Evolutionary conservation across 2,329 filamentous ascomycete genomes (phyloP).

Genomic region (Juglanconis juglandina): DNA sequence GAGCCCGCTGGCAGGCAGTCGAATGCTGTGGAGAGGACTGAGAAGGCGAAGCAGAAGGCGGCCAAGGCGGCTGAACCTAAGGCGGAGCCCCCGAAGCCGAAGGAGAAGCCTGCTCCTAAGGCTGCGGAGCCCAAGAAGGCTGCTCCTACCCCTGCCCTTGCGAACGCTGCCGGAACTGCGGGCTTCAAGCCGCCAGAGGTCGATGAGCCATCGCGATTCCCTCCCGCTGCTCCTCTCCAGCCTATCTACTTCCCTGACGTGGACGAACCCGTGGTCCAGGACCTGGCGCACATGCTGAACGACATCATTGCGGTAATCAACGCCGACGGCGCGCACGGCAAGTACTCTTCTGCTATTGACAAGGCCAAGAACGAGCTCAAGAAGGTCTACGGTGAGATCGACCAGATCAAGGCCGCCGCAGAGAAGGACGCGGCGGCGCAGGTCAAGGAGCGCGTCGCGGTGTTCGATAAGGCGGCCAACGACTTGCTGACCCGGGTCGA

Average conservation of each 20-base stretch:
- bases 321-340: conserved; percentile 72
- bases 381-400: conserved; percentile 76
- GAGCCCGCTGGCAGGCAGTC: conserved; percentile 58
- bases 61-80: conserved; percentile 28
- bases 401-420: conserved; percentile 65
- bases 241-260: conserved; percentile 72
- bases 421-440: conserved; percentile 71
- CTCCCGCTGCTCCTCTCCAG: conserved; percentile 69
- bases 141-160: conserved; percentile 14
- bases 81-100: conserved; percentile 25
- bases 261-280: conserved; percentile 83
- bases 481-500: conserved; percentile 89
- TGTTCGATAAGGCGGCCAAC: conserved; percentile 83
- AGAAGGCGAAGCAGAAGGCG: conserved; percentile 29
- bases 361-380: conserved; percentile 83
- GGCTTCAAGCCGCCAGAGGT: conserved; percentile 57
- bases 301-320: conserved; percentile 93
- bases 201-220: conserved; percentile 62
- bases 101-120: conserved; percentile 27
- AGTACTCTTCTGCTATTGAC: conserved; percentile 72
- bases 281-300: conserved; percentile 92
- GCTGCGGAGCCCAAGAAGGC: conserved; percentile 24
- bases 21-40: conserved; percentile 47
- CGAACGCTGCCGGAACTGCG: conserved; percentile 25
- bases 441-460: conserved; percentile 66